Conservation (phyloP, 345 rosid genomes). For the Fremontodendron californicum region DNA sequence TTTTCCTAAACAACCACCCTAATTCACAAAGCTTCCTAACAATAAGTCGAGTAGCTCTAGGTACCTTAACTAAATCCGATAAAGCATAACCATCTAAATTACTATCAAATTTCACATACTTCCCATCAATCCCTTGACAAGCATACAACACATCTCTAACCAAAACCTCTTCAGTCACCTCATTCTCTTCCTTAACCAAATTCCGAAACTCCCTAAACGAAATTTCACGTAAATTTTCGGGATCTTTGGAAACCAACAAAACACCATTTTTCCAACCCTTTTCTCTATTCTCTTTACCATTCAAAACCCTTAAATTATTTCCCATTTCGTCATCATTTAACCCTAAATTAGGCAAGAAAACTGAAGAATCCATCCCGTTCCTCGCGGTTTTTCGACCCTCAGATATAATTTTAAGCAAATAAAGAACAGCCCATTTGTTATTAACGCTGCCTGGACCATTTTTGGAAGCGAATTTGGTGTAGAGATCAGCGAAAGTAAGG, state of each 20-base stretch:
- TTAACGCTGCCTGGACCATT: constrained; percentile 82
- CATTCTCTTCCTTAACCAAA: constrained; percentile 74
- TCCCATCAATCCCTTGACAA: constrained; percentile 95
- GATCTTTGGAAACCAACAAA: constrained; percentile 63
- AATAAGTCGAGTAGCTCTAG: constrained; percentile 64
- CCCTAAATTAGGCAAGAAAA: constrained; percentile 50
- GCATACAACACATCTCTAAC: constrained; percentile 91
- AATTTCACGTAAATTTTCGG: constrained; percentile 67
- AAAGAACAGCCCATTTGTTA: constrained; percentile 89
- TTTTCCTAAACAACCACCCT: constrained; percentile 95
- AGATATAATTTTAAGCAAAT: constrained; percentile 73
- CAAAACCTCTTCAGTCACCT: constrained; percentile 79
- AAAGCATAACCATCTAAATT: constrained; percentile 67
- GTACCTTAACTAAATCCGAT: constrained; percentile 54
- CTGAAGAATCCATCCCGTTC: constrained; percentile 37
- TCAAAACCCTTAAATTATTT: constrained; percentile 28
- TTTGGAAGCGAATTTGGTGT: constrained; percentile 72
- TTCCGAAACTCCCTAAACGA: constrained; percentile 71
- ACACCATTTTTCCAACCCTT: constrained; percentile 69
- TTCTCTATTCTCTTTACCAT: constrained; percentile 29
- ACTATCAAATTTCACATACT: constrained; percentile 60
- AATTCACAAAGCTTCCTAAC: constrained; percentile 85
- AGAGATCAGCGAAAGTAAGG: constrained; percentile 79
- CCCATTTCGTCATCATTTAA: constrained; percentile 30
- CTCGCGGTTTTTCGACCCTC: constrained; percentile 53